A percentile compares a stretch with the other conserved stretches of the same genome.
Conservation (phyloP, 495 filamentous ascomycete genomes). For the Annulohypoxylon nitens region DNA sequence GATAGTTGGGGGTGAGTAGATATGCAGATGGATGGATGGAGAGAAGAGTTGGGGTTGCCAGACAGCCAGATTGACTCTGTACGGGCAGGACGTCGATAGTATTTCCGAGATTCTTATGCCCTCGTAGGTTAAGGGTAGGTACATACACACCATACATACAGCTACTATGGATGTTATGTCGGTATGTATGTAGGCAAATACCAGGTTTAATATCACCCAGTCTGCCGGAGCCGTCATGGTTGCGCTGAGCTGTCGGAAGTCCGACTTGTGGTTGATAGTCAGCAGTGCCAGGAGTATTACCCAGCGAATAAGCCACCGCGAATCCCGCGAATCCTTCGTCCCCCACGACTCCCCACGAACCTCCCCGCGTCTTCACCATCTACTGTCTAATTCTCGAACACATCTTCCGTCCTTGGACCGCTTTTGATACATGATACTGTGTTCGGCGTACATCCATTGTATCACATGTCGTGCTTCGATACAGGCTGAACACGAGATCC, state of each 20-base stretch:
- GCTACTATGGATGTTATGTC: too few species aligned
- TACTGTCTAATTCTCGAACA: conserved; percentile 5
- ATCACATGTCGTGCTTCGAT: conserved; percentile 35
- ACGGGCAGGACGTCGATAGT: neutral
- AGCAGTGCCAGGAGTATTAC: neutral
- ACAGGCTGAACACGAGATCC: conserved; percentile 44
- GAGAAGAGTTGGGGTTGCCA: conserved; percentile 3
- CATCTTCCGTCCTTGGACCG: conserved; percentile 24
- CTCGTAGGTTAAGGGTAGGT: conserved; percentile 11
- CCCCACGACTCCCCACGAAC: conserved; percentile 33
- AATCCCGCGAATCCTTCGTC: conserved; percentile 2
- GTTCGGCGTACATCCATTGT: conserved; percentile 9
- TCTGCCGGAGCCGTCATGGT: conserved; percentile 20
- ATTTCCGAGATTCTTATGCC: conserved; percentile 8
- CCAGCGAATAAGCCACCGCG: conserved; percentile 1
- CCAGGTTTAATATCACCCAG: conserved; percentile 8
- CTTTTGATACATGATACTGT: conserved; percentile 15
- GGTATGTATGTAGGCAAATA: too few species aligned
- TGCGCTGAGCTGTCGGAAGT: conserved; percentile 32
- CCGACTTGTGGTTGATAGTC: conserved; percentile 39
- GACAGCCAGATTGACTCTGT: conserved; percentile 4
- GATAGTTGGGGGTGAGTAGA: neutral
- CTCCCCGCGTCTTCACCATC: conserved; percentile 3
- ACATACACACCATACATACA: neutral
- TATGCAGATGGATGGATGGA: conserved; percentile 13